phyloP scores from a whole-genome alignment of 148 eudicot species.

The Amaranthus palmeri region DNA sequence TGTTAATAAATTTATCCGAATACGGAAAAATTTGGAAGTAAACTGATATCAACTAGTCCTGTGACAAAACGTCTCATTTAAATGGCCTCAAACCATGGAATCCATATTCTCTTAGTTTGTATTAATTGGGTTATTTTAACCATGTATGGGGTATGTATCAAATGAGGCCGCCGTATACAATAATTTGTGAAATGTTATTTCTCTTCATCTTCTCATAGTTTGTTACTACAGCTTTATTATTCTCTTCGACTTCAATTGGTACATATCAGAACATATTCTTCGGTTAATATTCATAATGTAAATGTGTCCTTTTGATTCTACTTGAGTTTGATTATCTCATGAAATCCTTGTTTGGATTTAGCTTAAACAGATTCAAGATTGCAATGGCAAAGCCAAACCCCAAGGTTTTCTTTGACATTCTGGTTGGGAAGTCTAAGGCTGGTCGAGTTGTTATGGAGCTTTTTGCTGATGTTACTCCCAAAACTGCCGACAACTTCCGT shows the following conservation, averaged over 20 bases:
- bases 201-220: neutral
- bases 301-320: neutral
- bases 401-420: constrained; percentile 81
- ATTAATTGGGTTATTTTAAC: too few relatives aligned
- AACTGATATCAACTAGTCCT: too few relatives aligned
- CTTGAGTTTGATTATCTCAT: neutral
- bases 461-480: constrained; percentile 59
- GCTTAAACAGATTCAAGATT: neutral
- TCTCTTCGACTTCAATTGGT: neutral
- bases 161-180: too few relatives aligned
- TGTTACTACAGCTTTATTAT: neutral
- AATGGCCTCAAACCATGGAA: too few relatives aligned
- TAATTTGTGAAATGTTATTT: neutral
- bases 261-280: neutral
- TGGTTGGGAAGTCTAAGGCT: constrained; percentile 55
- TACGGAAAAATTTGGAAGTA: too few relatives aligned
- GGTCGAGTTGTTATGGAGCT: constrained; percentile 78
- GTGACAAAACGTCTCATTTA: too few relatives aligned
- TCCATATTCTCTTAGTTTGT: too few relatives aligned
- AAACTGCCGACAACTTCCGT: constrained; percentile 80
- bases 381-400: constrained; percentile 55
- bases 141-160: too few relatives aligned
- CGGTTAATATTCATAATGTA: neutral
- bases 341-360: constrained; percentile 3
- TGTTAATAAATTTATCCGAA: too few relatives aligned